Evolutionary conservation across 1,284 basidiomycete species (phyloP), one percentile per base, ranked within the genome.

Genomic region (Ceratobasidium sp.): DNA sequence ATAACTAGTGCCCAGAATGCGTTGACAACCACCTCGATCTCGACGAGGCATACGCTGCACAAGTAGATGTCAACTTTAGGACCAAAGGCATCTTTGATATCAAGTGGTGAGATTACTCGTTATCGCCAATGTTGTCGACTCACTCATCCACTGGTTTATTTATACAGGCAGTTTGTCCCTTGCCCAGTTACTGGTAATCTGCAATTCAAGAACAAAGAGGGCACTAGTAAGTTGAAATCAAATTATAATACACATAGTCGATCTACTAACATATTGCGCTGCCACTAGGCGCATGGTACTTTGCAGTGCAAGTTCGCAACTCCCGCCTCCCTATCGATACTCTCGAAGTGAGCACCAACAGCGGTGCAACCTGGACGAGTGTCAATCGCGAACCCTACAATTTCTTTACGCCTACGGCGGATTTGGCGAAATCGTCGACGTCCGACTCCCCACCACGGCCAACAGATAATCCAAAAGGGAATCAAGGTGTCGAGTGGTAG

Each of bases 291-390:
- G 18, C 18, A 48, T 48, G 46, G 46, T 48, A 48, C 46, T 48
- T 48, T 48, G 46, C 46, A 14, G 23, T 48, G 46, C 46, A 48
- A 21, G 46, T 48, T 48, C 46, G 46, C 46, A 48, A 48, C 18
- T 48, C 46, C 23, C 46, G 46, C 18, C 46, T 48, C 46, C 46
- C 46, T 21, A 48, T 48, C 46, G 46, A 48, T 21, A 48, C 46
- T 23, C 46, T 48, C 46, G 46, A 48, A 48, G 46, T 48, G 46
- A 48, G 46, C 46, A 48, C 46, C 46, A 48, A 48, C 46, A 21
- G 46, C 23, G 46, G 46, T 48, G 46, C 21, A 48, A 48, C 18
- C 46, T 48, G 46, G 46, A 48, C 46, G 8, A 48, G 46, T n/a
- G 46, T 48, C 46, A n/a, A 12, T 48, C 46, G 46, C 23, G 46